These are phyloP conservation scores for Gigaspora rosea DNA, from an alignment of 192 early-diverging fungal genomes.

Conservation along the genomic window DNA sequence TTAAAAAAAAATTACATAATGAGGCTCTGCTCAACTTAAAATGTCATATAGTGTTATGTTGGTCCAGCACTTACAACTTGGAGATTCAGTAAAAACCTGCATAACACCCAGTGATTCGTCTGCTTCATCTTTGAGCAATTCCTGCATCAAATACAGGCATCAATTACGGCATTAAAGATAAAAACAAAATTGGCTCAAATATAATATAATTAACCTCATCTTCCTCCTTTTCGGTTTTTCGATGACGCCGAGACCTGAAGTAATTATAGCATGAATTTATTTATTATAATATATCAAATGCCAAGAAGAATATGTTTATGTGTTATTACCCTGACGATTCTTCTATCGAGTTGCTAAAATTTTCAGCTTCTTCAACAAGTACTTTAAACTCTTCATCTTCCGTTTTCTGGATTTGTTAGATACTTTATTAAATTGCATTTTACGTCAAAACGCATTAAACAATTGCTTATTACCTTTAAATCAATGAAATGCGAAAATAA, in stretches of 20 bases:
- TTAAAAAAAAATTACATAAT: slow-evolving; percentile 3
- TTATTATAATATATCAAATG: not conserved
- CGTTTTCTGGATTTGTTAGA: slow-evolving; percentile 33
- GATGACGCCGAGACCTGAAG: slow-evolving; percentile 70
- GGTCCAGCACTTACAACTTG: slow-evolving; percentile 59
- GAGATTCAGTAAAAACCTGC: slow-evolving; percentile 87
- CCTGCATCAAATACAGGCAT: slow-evolving; percentile 47
- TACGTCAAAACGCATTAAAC: not conserved
- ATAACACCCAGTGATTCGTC: slow-evolving; percentile 53
- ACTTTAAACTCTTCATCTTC: slow-evolving; percentile 58
- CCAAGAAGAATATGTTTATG: not conserved
- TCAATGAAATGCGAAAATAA: slow-evolving; percentile 68
- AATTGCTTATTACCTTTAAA: slow-evolving; percentile 39
- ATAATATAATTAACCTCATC: slow-evolving; percentile 47
- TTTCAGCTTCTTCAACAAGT: slow-evolving; percentile 52
- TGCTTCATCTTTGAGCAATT: slow-evolving; percentile 83
- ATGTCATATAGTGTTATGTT: not conserved
- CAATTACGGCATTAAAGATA: not conserved
- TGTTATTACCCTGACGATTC: slow-evolving; percentile 47
- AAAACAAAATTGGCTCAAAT: not conserved
- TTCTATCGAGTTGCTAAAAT: slow-evolving; percentile 31
- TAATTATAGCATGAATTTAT: not conserved
- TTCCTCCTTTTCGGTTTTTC: slow-evolving; percentile 98
- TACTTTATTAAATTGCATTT: not conserved
- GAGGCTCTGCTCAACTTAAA: not conserved